These are phyloP conservation scores for Chaetomium fimeti DNA, from an alignment of 495 filamentous ascomycete species.

Conservation along the genomic window DNA sequence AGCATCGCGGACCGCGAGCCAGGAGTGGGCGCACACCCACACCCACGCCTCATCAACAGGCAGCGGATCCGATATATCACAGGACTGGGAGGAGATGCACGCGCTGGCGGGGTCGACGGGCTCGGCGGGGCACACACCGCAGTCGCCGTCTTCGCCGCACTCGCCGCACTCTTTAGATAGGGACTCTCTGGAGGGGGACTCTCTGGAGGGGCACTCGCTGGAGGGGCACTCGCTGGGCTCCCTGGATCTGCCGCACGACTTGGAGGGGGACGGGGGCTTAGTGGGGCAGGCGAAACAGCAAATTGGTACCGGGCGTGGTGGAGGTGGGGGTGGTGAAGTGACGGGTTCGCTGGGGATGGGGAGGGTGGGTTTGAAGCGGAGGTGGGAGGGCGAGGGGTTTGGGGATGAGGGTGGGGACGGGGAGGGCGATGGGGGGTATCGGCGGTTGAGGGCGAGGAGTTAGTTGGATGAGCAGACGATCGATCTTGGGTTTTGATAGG, in stretches of 20 bases:
- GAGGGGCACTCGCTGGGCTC: too few species aligned
- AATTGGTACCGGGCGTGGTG: background rate
- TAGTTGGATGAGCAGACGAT: background rate
- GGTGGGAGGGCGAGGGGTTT: background rate
- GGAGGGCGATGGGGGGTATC: background rate
- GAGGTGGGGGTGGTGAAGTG: background rate
- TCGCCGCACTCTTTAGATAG: background rate
- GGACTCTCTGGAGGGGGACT: too few species aligned
- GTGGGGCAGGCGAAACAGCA: too few species aligned
- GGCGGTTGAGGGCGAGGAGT: background rate
- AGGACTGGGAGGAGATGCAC: conserved; percentile 28
- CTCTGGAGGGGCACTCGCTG: too few species aligned
- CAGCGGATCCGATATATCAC: conserved; percentile 22
- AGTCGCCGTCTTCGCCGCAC: background rate
- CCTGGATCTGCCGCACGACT: too few species aligned
- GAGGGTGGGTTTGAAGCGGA: conserved; percentile 3
- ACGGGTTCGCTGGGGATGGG: background rate
- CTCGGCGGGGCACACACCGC: background rate
- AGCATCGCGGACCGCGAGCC: background rate
- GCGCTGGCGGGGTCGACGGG: background rate
- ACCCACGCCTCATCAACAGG: background rate
- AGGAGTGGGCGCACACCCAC: conserved; percentile 21
- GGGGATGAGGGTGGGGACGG: background rate
- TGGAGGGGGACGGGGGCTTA: too few species aligned
- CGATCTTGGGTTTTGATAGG: background rate